Base-by-base conservation (phyloP, 2,329 filamentous ascomycete species). In the Hypoxylon sp. region DNA sequence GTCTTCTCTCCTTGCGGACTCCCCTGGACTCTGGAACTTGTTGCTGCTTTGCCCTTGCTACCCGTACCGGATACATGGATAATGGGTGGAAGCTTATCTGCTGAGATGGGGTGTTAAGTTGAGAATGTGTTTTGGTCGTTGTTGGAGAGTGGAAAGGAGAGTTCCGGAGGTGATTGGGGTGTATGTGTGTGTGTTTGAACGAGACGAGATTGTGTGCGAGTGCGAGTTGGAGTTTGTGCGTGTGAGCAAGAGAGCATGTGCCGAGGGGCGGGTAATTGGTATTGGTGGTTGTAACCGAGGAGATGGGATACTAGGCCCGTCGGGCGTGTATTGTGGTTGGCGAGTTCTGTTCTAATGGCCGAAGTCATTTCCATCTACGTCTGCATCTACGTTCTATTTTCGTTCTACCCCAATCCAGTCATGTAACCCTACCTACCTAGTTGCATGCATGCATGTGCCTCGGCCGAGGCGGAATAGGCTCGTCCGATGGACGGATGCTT, bases 1-100 rank as follows among this genome's bases (percentile, higher is more conserved):
- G 15, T 55, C 31, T 50, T 39, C 32, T 50, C 8, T 15, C 35
- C 31, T 44, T 8, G 29, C 31, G 44, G 55, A 15, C 32, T 6
- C 11, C 31, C 19, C 44, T 24, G 39, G 57, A 60, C 17, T 46
- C 32, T 37, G 15, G 57, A 50, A 60, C 17, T 53, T 53, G 6
- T 8, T 17, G 19, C 21, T 19, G 19, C 29, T 13, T 21, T 17
- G 6, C 4, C 6, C 32, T 46, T 15, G 24, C 19, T n/a, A 2
- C 46, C n/a, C 6, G 5, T 19, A 44, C 11, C 52, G 21, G 37
- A 55, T 57, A 27, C 46, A 35, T 39, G 31, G 52, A 57, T 42
- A 21, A 50, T 19, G 39, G 56, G 24, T 48, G 24, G 42, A 51
- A 42, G 46, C 15, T 29, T 31, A 7, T 19, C 19, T 48, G 19